Conservation (phyloP, 2,329 filamentous ascomycete species). For the Clonostachys chloroleuca region DNA sequence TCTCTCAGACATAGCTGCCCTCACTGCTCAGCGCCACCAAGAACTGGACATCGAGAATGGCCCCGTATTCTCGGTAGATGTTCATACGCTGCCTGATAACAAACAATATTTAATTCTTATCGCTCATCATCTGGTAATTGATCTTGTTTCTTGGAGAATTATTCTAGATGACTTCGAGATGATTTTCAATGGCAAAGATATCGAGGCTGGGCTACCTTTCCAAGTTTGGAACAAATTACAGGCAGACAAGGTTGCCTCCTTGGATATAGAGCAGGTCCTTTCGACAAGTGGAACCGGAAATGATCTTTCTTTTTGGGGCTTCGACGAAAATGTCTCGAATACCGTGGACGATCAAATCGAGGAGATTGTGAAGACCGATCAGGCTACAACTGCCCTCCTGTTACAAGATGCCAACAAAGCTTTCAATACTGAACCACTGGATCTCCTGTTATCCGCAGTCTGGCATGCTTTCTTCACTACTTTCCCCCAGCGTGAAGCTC, state of each 20-base stretch:
- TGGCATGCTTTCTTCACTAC: slow-evolving; percentile 15
- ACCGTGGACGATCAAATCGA: no score
- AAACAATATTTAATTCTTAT: slow-evolving; percentile 22
- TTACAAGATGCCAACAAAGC: no score
- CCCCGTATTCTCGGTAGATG: slow-evolving; percentile 9
- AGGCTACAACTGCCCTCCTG: no score
- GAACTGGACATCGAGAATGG: slow-evolving; percentile 1
- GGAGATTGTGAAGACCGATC: no score
- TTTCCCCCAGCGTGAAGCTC: slow-evolving; percentile 18
- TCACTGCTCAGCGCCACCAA: no score
- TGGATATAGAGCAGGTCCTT: no score
- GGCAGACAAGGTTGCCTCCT: no score
- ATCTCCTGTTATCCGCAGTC: slow-evolving; percentile 24
- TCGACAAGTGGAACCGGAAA: no score
- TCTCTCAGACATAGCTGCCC: no score
- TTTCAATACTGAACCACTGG: slow-evolving; percentile 22
- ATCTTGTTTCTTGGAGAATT: slow-evolving; percentile 41
- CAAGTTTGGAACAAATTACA: slow-evolving; percentile 27
- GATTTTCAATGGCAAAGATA: slow-evolving; percentile 16
- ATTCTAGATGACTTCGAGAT: slow-evolving; percentile 35
- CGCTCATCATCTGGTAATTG: slow-evolving; percentile 31
- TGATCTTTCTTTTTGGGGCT: no score
- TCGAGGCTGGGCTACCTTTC: slow-evolving; percentile 19
- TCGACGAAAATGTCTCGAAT: no score
- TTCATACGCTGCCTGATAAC: slow-evolving; percentile 2